Conservation (phyloP, 371 early-diverging fungal species). For the Rhizoclosmatium hyalinum region DNA sequence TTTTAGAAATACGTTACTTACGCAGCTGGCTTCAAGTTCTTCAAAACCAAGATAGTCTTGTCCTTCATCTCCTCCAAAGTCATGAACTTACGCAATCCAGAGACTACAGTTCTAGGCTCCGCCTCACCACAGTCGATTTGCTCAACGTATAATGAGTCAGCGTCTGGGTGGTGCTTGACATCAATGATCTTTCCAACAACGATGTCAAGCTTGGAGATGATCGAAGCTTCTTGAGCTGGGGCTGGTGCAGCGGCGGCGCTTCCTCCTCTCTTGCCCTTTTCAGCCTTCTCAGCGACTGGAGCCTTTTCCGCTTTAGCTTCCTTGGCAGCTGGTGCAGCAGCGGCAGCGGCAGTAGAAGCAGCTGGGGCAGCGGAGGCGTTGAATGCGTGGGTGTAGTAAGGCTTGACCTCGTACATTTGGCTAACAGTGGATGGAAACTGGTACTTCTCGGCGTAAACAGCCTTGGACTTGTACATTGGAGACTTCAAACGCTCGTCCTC, state of each 20-base stretch:
- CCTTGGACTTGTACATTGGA: conserved; percentile 50
- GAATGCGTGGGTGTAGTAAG: conserved; percentile 36
- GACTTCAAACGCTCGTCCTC: conserved; percentile 28
- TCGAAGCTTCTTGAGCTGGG: conserved; percentile 68
- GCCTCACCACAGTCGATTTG: conserved; percentile 91
- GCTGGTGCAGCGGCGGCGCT: conserved; percentile 41
- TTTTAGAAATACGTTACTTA: conserved; percentile 30
- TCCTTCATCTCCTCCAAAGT: conserved; percentile 74
- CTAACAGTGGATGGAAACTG: conserved; percentile 30
- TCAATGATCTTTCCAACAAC: conserved; percentile 88
- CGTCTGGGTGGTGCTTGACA: conserved; percentile 86
- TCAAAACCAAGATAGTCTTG: conserved; percentile 68
- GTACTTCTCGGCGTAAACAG: conserved; percentile 40
- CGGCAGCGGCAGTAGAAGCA: conserved; percentile 6
- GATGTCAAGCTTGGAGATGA: conserved; percentile 80
- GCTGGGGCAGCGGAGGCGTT: neutral
- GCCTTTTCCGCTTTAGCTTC: conserved; percentile 36
- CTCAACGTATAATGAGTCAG: conserved; percentile 86
- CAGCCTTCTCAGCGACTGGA: conserved; percentile 35
- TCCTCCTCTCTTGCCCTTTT: conserved; percentile 54
- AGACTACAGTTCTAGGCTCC: conserved; percentile 86
- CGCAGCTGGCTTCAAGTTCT: conserved; percentile 93
- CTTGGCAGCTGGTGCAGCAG: conserved; percentile 11
- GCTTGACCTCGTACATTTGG: conserved; percentile 52
- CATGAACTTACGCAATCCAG: conserved; percentile 92